Evolutionary conservation across 805 yeast genomes (phyloP).

Genomic region (Candida nanaspora): DNA sequence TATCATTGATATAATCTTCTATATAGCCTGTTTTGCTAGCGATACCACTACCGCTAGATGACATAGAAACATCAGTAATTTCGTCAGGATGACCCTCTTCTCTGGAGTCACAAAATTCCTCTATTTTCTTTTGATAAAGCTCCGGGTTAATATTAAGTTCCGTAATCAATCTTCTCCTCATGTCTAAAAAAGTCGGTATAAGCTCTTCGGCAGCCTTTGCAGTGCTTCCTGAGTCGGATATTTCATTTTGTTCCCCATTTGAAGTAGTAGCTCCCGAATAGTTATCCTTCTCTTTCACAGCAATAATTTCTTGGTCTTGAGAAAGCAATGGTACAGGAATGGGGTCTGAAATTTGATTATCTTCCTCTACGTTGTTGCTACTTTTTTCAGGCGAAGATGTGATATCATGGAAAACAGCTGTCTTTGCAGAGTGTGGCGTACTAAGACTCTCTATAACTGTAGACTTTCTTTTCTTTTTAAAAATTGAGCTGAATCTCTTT

Average conservation of each 20-base stretch:
- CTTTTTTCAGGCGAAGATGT: background rate
- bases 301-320: no score
- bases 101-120: conserved; percentile 2
- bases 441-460: background rate
- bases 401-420: background rate
- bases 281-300: no score
- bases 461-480: background rate
- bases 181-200: conserved; percentile 2
- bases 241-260: background rate
- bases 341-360: no score
- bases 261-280: background rate
- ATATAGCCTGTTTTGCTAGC: background rate
- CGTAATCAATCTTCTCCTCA: conserved; percentile 33
- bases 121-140: conserved; percentile 7
- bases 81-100: background rate
- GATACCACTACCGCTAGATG: background rate
- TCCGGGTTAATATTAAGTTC: conserved; percentile 35
- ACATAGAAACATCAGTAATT: background rate
- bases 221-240: background rate
- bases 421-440: background rate
- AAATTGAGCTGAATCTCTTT: background rate
- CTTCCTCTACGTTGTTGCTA: no score
- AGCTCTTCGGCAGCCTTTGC: background rate
- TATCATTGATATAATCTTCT: background rate
- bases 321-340: no score